A percentile compares a stretch with the other conserved stretches of the same genome.
These are phyloP conservation scores for Claviceps africana DNA, from an alignment of 2,329 filamentous ascomycete genomes.

Conservation along the genomic window DNA sequence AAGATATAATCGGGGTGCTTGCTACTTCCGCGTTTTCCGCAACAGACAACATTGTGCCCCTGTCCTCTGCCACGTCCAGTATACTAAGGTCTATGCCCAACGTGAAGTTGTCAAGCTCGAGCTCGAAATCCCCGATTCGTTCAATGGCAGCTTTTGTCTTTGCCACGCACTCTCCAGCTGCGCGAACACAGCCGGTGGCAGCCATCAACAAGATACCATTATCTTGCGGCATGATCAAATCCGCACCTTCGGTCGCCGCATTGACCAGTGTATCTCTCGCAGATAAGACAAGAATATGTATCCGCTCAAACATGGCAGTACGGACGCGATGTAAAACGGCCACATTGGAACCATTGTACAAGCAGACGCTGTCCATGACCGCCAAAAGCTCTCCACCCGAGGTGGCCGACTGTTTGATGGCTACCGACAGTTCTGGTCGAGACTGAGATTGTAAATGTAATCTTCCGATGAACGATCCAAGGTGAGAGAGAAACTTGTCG, in stretches of 20 bases:
- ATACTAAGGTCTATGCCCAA: conserved; percentile 42
- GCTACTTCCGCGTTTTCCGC: conserved; percentile 22
- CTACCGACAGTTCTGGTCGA: conserved; percentile 65
- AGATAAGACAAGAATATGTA: conserved; percentile 67
- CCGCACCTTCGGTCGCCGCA: conserved; percentile 54
- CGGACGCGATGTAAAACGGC: conserved; percentile 55
- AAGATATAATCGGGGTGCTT: conserved; percentile 27
- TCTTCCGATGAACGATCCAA: conserved; percentile 83
- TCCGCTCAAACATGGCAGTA: conserved; percentile 62
- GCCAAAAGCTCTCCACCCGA: conserved; percentile 68
- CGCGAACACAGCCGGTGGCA: conserved; percentile 76
- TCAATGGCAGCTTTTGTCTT: conserved; percentile 79
- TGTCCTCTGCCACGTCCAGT: conserved; percentile 29
- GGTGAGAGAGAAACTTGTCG: conserved; percentile 76
- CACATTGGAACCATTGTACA: conserved; percentile 56
- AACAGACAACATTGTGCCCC: conserved; percentile 18
- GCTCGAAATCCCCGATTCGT: conserved; percentile 79
- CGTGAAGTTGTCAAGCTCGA: conserved; percentile 50
- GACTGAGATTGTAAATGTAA: conserved; percentile 88
- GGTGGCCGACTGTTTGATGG: conserved; percentile 69
- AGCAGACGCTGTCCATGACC: conserved; percentile 70
- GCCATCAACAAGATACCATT: conserved; percentile 62
- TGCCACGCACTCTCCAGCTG: conserved; percentile 80
- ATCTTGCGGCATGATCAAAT: conserved; percentile 68
- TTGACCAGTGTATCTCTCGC: conserved; percentile 66